These are phyloP conservation scores for Microsporum ferrugineum DNA, from an alignment of 2,329 filamentous ascomycete species.

Conservation along the genomic window DNA sequence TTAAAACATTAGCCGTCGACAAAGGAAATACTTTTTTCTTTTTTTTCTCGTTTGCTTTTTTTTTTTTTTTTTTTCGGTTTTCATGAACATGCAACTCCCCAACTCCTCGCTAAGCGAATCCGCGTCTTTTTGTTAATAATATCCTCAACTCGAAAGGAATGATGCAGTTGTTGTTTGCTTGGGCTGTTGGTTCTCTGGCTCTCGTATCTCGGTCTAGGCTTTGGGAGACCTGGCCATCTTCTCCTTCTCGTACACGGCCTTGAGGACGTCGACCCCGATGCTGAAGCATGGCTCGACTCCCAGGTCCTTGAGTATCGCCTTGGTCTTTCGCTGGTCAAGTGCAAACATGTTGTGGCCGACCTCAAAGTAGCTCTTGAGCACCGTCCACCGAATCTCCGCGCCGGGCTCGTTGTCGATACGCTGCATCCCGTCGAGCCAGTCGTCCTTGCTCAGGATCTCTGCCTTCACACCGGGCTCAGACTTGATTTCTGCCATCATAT, in stretches of 20 bases:
- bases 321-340: constrained; percentile 9
- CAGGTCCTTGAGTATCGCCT: constrained; percentile 6
- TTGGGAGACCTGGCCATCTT: not conserved
- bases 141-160: not conserved
- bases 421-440: constrained; percentile 2
- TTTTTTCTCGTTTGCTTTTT: not conserved
- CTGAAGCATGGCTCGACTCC: constrained; percentile 8
- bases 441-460: not conserved
- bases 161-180: not conserved
- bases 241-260: constrained; percentile 7
- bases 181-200: not conserved
- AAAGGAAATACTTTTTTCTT: not conserved
- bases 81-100: constrained; percentile 1
- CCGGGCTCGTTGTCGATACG: constrained; percentile 2
- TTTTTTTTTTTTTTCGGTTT: not conserved
- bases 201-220: not conserved
- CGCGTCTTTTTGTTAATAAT: not conserved
- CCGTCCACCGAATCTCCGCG: constrained; percentile 7
- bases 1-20: not conserved
- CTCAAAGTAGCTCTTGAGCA: constrained; percentile 8
- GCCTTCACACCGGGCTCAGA: not conserved
- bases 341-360: constrained; percentile 10
- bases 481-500: constrained; percentile 7
- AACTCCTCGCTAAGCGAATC: constrained; percentile 1
- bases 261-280: constrained; percentile 7